Conservation (phyloP, 345 rosid genomes). For the Diplotaxis tenuifolia region DNA sequence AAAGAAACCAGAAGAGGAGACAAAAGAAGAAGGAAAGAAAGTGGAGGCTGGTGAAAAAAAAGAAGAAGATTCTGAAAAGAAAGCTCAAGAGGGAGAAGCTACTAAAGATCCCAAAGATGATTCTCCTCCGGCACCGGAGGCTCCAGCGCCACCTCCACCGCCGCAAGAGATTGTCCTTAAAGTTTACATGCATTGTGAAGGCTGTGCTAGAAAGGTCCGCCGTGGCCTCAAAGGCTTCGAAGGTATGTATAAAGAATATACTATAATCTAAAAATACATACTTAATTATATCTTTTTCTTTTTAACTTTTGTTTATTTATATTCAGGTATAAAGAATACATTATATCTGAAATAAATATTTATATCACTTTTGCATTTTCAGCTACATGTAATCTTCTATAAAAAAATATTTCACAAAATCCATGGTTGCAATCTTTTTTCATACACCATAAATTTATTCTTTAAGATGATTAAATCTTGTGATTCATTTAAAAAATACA, state of each 20-base stretch:
- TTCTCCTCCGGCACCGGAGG: constrained; percentile 18
- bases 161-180: constrained; percentile 69
- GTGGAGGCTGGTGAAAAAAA: constrained; percentile 43
- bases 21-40: constrained; percentile 39
- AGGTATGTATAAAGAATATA: constrained; percentile 40
- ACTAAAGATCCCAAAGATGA: constrained; percentile 37
- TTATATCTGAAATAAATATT: neutral
- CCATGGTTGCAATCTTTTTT: neutral
- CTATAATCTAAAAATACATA: no score
- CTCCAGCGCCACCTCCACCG: constrained; percentile 59
- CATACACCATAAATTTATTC: neutral
- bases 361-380: neutral
- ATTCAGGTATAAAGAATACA: neutral
- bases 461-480: neutral
- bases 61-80: constrained; percentile 39
- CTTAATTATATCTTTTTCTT: no score
- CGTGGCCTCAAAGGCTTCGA: constrained; percentile 77
- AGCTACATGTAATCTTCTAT: neutral
- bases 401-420: neutral
- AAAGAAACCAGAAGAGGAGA: constrained; percentile 52
- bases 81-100: constrained; percentile 43
- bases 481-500: neutral
- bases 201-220: constrained; percentile 92
- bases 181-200: constrained; percentile 99
- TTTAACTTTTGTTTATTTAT: no score